Evolutionary conservation across 2,329 filamentous ascomycete species (phyloP).

Genomic region (Aspergillus cejpii): DNA sequence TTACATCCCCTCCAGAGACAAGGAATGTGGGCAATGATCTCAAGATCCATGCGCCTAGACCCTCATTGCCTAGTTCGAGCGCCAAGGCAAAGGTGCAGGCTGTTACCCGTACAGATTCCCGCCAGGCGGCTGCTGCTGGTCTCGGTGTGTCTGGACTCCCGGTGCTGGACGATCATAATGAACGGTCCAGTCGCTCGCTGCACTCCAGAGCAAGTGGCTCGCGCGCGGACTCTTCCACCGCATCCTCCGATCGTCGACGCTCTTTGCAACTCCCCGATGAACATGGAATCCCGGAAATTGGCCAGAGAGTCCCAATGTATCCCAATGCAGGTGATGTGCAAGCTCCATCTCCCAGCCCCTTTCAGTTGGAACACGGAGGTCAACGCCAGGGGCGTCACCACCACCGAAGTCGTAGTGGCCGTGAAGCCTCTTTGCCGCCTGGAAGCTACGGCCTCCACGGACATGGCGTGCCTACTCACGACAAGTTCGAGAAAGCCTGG

Average conservation of each 20-base stretch:
- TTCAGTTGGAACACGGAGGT: constrained; percentile 40
- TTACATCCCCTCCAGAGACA: constrained; percentile 59
- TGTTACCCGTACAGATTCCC: constrained; percentile 89
- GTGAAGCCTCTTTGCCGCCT: constrained; percentile 65
- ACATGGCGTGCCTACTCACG: constrained; percentile 66
- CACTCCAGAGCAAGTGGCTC: constrained; percentile 58
- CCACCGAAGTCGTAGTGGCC: constrained; percentile 63
- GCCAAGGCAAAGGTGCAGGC: constrained; percentile 75
- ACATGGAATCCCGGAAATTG: constrained; percentile 86
- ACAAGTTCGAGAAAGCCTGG: constrained; percentile 86
- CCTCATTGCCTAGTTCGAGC: constrained; percentile 71
- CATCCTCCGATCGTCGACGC: constrained; percentile 48
- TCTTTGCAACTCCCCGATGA: constrained; percentile 58
- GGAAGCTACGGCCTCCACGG: constrained; percentile 92
- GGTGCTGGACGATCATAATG: constrained; percentile 43
- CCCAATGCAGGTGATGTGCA: constrained; percentile 90
- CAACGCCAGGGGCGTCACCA: constrained; percentile 52
- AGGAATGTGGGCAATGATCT: constrained; percentile 72
- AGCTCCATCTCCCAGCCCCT: constrained; percentile 74
- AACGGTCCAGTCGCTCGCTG: constrained; percentile 49
- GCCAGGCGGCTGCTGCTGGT: constrained; percentile 74
- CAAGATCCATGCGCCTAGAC: constrained; percentile 81
- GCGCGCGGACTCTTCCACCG: constrained; percentile 42
- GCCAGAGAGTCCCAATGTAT: constrained; percentile 88
- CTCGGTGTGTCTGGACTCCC: constrained; percentile 58